A percentile compares a stretch with the other conserved stretches of the same genome.
These are phyloP conservation scores for Pythium sukuiense DNA, from an alignment of 352 stramenopile species.

Conservation along the genomic window DNA sequence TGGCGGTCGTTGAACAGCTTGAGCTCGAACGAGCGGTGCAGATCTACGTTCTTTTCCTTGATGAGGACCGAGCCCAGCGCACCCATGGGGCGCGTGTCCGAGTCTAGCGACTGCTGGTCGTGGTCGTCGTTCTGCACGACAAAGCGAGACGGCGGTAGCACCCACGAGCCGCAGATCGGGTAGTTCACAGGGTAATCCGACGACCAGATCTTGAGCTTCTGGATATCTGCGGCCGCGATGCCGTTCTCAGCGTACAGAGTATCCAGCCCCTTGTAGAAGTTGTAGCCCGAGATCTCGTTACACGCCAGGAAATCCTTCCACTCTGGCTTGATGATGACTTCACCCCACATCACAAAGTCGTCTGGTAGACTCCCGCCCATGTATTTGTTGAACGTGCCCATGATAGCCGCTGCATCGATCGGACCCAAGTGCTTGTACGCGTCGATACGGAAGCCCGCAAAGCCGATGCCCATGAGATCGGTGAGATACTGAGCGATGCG, in stretches of 20 bases:
- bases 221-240: constrained; percentile 51
- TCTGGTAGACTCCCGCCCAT: constrained; percentile 57
- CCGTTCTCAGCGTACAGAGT: constrained; percentile 39
- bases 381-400: constrained; percentile 49
- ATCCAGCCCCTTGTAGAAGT: constrained; percentile 65
- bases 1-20: constrained; percentile 48
- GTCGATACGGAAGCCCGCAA: constrained; percentile 67
- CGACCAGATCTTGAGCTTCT: constrained; percentile 79
- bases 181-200: constrained; percentile 61
- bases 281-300: constrained; percentile 51
- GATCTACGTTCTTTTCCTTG: constrained; percentile 44
- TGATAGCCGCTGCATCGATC: constrained; percentile 46
- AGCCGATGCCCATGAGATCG: constrained; percentile 63
- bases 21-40: constrained; percentile 55
- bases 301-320: constrained; percentile 43
- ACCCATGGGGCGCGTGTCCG: constrained; percentile 51
- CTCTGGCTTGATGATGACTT: constrained; percentile 48
- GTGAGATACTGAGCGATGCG: constrained; percentile 72
- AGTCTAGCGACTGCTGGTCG: constrained; percentile 61
- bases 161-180: constrained; percentile 56
- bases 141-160: constrained; percentile 53
- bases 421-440: constrained; percentile 66
- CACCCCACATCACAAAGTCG: constrained; percentile 67
- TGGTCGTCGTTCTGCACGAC: constrained; percentile 79
- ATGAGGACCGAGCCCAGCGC: constrained; percentile 54